Evolutionary conservation across 2,329 filamentous ascomycete species (phyloP), one percentile per base, ranked within the genome.

Genomic region (Fusarium keratoplasticum): DNA sequence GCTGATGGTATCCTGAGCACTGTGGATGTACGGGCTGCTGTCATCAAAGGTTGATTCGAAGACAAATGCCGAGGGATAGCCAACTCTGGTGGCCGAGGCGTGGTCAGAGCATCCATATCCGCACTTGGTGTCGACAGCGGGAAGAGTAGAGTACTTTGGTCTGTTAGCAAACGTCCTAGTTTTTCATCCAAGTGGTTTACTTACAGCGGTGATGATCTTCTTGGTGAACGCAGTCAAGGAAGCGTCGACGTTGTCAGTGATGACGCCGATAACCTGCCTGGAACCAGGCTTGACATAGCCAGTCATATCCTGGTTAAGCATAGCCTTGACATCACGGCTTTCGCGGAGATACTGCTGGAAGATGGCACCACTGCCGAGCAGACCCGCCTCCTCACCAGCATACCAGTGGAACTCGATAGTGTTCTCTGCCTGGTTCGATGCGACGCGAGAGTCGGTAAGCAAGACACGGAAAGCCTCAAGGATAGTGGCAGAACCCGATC

Each of bases 391-490:
- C 77, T 96, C 94, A 1, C 93, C 94, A 5, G 91, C 92, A 82
- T 95, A 96, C 93, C 93, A 96, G 81, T 96, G 93, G 81, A 96
- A 96, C 83, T 96, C 94, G 67, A 96, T 83, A 0, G 93, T 95
- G 81, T 96, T 95, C 70, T 90, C 67, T 89, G 84, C 84, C 36
- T 82, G 87, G 38, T 92, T 93, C 20, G 87, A 84, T 6, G 89
- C 84, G 64, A 95, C 87, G 47, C 89, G 87, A 10, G 90, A 84
- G 38, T 91, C 90, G 66, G 88, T 87, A 61, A 95, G 86, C 14
- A 96, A 86, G 52, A 93, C 92, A 14, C 93, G 89, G 70, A 96
- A 85, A 3, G 93, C 92, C 80, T 96, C 94, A 1, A 96, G 88
- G 63, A 94, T 95, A 2, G 94, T 96, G 22, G 96, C 69, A 1